Evolutionary conservation across 78 protist species (phyloP).

Genomic region (Capsaspora owczarzaki): DNA sequence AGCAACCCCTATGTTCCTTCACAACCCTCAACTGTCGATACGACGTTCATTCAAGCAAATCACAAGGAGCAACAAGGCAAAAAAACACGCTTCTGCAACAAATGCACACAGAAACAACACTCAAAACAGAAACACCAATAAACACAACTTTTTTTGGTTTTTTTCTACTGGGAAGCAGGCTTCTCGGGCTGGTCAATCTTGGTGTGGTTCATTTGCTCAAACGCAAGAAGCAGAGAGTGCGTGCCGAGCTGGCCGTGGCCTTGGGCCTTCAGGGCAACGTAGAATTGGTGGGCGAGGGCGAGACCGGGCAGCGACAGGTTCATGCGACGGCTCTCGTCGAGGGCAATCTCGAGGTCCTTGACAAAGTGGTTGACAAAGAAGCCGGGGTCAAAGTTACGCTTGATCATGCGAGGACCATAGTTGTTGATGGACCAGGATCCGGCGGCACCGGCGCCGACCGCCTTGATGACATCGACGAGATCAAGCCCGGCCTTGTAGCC

Average conservation of each 20-base stretch:
- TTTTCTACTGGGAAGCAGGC: too few relatives aligned
- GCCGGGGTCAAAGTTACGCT: slow-evolving; percentile 61
- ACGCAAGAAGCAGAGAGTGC: slow-evolving; percentile 51
- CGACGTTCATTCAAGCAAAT: too few relatives aligned
- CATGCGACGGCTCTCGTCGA: slow-evolving; percentile 36
- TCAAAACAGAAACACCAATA: too few relatives aligned
- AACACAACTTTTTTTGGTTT: too few relatives aligned
- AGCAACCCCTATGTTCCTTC: too few relatives aligned
- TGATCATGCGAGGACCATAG: slow-evolving; percentile 41
- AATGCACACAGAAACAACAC: too few relatives aligned
- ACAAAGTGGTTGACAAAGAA: slow-evolving; percentile 70
- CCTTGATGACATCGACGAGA: slow-evolving; percentile 19
- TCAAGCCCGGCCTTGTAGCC: slow-evolving; percentile 55
- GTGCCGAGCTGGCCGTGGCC: slow-evolving; percentile 57
- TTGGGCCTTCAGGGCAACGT: slow-evolving; percentile 5
- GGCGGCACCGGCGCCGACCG: slow-evolving; percentile 60
- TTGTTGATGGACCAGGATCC: slow-evolving; percentile 37
- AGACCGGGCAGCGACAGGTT: slow-evolving; percentile 53
- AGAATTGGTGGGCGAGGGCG: slow-evolving; percentile 35
- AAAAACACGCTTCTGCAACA: too few relatives aligned
- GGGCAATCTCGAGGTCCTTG: slow-evolving; percentile 70
- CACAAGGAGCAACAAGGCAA: too few relatives aligned
- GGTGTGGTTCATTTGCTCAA: slow-evolving; percentile 43
- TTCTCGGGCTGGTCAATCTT: not conserved
- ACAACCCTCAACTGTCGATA: too few relatives aligned